Conservation (phyloP, 257 asterid genomes). For the Lavandula angustifolia region DNA sequence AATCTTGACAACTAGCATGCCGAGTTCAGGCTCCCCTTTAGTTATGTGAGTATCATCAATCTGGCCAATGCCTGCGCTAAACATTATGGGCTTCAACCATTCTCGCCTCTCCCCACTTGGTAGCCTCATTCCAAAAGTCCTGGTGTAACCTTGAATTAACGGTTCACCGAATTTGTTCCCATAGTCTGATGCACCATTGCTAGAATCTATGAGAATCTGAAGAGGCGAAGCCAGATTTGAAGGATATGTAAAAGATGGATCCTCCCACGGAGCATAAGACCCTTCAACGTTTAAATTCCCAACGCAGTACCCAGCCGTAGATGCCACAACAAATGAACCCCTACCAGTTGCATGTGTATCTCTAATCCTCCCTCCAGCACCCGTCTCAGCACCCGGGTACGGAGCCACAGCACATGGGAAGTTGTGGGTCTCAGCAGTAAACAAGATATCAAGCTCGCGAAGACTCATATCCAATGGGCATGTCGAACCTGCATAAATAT, state of each 20-base stretch:
- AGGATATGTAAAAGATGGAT: slow-evolving; percentile 74
- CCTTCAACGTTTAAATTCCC: slow-evolving; percentile 90
- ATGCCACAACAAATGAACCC: slow-evolving; percentile 86
- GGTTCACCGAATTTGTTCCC: slow-evolving; percentile 97
- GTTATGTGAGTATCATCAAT: slow-evolving; percentile 76
- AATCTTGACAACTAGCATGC: slow-evolving; percentile 94
- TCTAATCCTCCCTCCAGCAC: slow-evolving; percentile 94
- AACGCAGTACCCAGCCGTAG: slow-evolving; percentile 93
- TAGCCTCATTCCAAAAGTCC: slow-evolving; percentile 92
- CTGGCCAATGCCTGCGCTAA: slow-evolving; percentile 93
- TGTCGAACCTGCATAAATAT: slow-evolving; percentile 59
- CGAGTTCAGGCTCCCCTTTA: slow-evolving; percentile 87
- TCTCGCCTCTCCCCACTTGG: slow-evolving; percentile 87
- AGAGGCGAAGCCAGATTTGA: slow-evolving; percentile 79
- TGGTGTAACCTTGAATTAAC: slow-evolving; percentile 86
- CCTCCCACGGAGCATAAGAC: slow-evolving; percentile 94
- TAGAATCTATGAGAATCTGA: slow-evolving; percentile 81
- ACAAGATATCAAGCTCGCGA: slow-evolving; percentile 67
- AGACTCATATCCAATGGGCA: slow-evolving; percentile 57
- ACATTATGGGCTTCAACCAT: slow-evolving; percentile 98
- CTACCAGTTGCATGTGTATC: slow-evolving; percentile 97
- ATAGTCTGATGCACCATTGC: slow-evolving; percentile 97
- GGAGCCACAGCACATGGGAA: slow-evolving; percentile 99
- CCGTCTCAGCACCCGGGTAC: slow-evolving; percentile 98
- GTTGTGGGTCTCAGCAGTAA: slow-evolving; percentile 96